Conservation (phyloP, 192 early-diverging fungal genomes). For the Coemansia sp. region DNA sequence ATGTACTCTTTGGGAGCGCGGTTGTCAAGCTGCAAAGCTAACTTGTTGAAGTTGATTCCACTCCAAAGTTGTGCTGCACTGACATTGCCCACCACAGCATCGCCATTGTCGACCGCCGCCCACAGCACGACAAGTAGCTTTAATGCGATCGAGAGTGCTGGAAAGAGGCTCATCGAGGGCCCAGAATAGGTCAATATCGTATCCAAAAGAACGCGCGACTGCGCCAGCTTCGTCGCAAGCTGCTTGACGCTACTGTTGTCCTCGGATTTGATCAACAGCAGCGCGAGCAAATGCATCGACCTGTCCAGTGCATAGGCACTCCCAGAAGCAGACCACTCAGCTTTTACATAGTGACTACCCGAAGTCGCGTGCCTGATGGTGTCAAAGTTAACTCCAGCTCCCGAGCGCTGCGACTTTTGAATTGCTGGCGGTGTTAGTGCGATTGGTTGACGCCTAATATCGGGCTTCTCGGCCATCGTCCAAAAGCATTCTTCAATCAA, state of each 20-base stretch:
- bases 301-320: conserved; percentile 44
- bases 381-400: conserved; percentile 10
- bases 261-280: conserved; percentile 8
- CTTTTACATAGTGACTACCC: conserved; percentile 20
- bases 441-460: conserved; percentile 37
- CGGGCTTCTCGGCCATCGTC: conserved; percentile 40
- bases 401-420: conserved; percentile 40
- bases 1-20: conserved; percentile 34
- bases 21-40: conserved; percentile 37
- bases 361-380: conserved; percentile 31
- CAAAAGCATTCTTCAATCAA: conserved; percentile 34
- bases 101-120: conserved; percentile 13
- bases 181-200: conserved; percentile 35
- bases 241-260: not conserved
- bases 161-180: conserved; percentile 45
- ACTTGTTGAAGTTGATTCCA: conserved; percentile 27
- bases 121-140: conserved; percentile 41
- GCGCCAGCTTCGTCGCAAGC: conserved; percentile 15
- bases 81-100: conserved; percentile 7
- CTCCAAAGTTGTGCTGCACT: conserved; percentile 19
- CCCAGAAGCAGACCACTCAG: conserved; percentile 29
- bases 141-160: conserved; percentile 20
- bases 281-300: conserved; percentile 21
- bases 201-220: conserved; percentile 29
- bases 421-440: conserved; percentile 44